Base-by-base conservation (phyloP, 345 rosid genomes). In the Clarkia xantiana region DNA sequence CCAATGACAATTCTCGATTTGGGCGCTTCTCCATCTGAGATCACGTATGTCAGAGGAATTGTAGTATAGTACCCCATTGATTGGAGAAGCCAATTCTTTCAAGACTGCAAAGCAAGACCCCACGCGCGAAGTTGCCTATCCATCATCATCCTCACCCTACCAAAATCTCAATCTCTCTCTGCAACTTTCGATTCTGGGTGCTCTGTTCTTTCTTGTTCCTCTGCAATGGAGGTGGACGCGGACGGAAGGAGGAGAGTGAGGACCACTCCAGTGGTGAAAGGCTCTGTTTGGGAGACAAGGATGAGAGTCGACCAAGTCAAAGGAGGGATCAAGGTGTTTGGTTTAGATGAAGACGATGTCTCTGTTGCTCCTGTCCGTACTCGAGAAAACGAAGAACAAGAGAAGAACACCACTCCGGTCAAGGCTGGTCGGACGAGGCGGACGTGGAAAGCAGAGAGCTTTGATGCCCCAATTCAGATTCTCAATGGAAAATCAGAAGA, bases 271-370 rank as follows among this genome's bases (percentile, higher is more conserved):
- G 78, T 63, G 52, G 75, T 53, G 39, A 75, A 76, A 41, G 91
- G 82, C 36, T 83, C 94, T 38, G 97, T 81, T 43, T 81, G 91
- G 94, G 94, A 83, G 69, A 76, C 68, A 56, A 77, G 89, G 63
- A 83, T 81, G 94, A 85, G 76, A 71, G 67, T 19, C 34, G 86
- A 78, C 59, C 74, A 66, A 59, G 74, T 71, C 40, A 76, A 74
- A 62, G 78, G 80, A 53, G 88, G 84, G 38, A 61, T 84, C 16
- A 78, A 70, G 47, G 76, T 76, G 47, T 72, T 73, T 44, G 73
- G 72, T 67, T 75, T 69, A 8, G 82, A 67, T 39, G 66, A 54
- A 11, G 49, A 34, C 3, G 36, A 46, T 23, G 19, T 29, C 9
- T 29, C 36, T 29, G 36, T 10, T 29, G 36, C 8, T 29, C 2